These are phyloP conservation scores for Fagopyrum homotropicum DNA, from an alignment of 148 eudicot genomes.

Conservation along the genomic window DNA sequence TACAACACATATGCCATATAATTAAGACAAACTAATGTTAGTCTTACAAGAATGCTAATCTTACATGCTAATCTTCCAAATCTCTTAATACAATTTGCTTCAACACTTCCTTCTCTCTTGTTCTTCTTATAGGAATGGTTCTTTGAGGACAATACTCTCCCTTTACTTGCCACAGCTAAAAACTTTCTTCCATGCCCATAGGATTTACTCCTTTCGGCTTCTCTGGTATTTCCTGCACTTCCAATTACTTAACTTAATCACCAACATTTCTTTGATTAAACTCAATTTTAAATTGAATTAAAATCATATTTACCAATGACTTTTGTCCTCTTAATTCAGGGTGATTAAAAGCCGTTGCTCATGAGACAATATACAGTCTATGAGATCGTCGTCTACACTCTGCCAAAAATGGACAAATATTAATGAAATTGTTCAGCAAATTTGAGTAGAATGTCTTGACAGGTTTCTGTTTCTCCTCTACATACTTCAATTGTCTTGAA, in stretches of 20 bases:
- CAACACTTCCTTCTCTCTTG: conserved; percentile 64
- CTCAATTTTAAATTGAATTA: background rate
- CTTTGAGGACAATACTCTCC: conserved; percentile 73
- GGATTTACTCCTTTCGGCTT: conserved; percentile 45
- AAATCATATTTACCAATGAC: conserved; percentile 47
- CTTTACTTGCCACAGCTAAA: conserved; percentile 60
- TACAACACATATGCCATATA: no score
- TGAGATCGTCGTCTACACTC: conserved; percentile 90
- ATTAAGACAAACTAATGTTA: no score
- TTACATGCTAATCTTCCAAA: conserved; percentile 36
- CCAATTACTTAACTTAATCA: background rate
- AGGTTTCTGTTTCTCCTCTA: background rate
- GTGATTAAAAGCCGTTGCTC: conserved; percentile 90
- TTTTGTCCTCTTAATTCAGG: conserved; percentile 61
- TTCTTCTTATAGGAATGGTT: conserved; percentile 84
- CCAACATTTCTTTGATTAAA: background rate
- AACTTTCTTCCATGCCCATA: conserved; percentile 20
- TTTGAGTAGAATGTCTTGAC: background rate
- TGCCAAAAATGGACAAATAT: conserved; percentile 15
- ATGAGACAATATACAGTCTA: conserved; percentile 72
- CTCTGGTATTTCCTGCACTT: conserved; percentile 35
- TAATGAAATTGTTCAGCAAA: background rate
- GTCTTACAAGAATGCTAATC: no score
- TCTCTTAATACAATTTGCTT: conserved; percentile 40
- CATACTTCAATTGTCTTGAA: conserved; percentile 35